These are phyloP conservation scores for Talaromyces borbonicus DNA, from an alignment of 495 filamentous ascomycete species.

Conservation along the genomic window DNA sequence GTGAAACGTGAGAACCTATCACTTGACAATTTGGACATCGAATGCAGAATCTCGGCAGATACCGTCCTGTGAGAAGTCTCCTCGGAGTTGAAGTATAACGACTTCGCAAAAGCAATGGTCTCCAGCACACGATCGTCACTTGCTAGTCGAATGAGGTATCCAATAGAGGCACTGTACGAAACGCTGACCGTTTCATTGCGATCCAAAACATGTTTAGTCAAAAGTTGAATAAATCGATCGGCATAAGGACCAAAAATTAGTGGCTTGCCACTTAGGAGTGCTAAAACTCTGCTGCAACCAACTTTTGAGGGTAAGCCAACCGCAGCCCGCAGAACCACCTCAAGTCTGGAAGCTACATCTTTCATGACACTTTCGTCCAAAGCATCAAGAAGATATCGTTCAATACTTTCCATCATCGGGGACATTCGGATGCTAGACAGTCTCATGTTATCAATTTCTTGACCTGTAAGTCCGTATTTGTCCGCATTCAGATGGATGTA, in stretches of 20 bases:
- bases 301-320: constrained; percentile 90
- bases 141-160: constrained; percentile 72
- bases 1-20: constrained; percentile 79
- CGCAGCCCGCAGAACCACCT: constrained; percentile 70
- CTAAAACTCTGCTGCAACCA: constrained; percentile 75
- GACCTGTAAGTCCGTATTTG: constrained; percentile 73
- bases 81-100: constrained; percentile 70
- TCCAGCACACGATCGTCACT: constrained; percentile 58
- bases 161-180: constrained; percentile 74
- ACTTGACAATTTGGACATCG: constrained; percentile 75
- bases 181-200: constrained; percentile 83
- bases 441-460: constrained; percentile 76
- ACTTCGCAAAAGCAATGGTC: constrained; percentile 54
- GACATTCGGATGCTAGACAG: constrained; percentile 68
- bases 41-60: constrained; percentile 67
- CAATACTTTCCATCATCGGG: constrained; percentile 91
- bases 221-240: constrained; percentile 62
- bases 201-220: constrained; percentile 74
- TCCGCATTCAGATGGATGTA: constrained; percentile 84
- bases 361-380: constrained; percentile 67
- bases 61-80: constrained; percentile 63
- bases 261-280: constrained; percentile 70
- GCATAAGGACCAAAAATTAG: constrained; percentile 68
- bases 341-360: constrained; percentile 57
- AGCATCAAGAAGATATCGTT: constrained; percentile 72